phyloP scores from a whole-genome alignment of 768 basidiomycete genomes.

The Thelephora ganbajun region DNA sequence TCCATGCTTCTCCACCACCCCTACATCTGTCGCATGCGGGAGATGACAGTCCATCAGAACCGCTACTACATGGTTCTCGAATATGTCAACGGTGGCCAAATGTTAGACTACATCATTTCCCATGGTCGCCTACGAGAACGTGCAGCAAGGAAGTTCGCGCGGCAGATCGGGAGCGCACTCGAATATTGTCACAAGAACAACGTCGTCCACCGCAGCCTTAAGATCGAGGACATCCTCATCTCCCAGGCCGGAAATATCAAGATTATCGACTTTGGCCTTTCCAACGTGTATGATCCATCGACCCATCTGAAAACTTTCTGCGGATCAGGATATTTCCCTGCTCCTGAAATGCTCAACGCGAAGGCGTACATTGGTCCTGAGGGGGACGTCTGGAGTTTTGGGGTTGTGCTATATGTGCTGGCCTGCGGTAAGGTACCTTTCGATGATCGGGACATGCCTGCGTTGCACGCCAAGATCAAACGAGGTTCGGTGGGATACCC shows the following conservation, averaged over 20 bases:
- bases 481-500: constrained; percentile 94
- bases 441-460: constrained; percentile 98
- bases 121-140: constrained; percentile 92
- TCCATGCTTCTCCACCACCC: constrained; percentile 96
- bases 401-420: constrained; percentile 93
- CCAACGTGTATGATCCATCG: constrained; percentile 83
- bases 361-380: constrained; percentile 95
- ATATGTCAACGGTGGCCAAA: constrained; percentile 97
- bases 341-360: constrained; percentile 93
- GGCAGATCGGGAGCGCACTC: constrained; percentile 92
- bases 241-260: constrained; percentile 98
- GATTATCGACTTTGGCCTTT: constrained; percentile 98
- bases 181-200: constrained; percentile 97
- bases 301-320: constrained; percentile 88
- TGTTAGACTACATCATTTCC: constrained; percentile 99
- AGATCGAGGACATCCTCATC: constrained; percentile 99
- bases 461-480: constrained; percentile 97
- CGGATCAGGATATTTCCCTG: constrained; percentile 95
- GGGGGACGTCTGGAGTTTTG: constrained; percentile 98
- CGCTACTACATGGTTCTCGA: constrained; percentile 99
- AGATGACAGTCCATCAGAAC: constrained; percentile 94
- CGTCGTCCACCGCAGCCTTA: constrained; percentile 95
- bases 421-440: constrained; percentile 99
- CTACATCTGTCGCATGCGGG: constrained; percentile 98
- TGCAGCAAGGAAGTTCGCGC: constrained; percentile 91